Percentiles rank a stretch among this genome's conserved stretches.
These are phyloP conservation scores for Trypanosoma grayi DNA, from an alignment of 208 protist species.

Conservation along the genomic window DNA sequence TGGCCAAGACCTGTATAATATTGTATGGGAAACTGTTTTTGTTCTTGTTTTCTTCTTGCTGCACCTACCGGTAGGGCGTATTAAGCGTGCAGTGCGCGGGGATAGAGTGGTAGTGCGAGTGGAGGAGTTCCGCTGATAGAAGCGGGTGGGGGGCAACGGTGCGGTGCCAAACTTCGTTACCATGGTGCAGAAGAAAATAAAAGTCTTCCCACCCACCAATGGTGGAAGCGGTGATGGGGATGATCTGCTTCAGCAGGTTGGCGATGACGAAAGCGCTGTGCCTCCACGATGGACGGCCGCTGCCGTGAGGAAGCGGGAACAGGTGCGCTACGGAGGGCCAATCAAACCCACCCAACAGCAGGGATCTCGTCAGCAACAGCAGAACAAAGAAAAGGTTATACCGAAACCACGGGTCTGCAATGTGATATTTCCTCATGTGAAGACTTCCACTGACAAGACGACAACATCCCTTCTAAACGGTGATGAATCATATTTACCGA, in stretches of 20 bases:
- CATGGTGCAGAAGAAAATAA: too few species aligned
- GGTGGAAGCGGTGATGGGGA: too few species aligned
- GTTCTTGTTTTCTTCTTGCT: constrained; percentile 10
- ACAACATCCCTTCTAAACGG: background rate
- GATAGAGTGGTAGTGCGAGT: background rate
- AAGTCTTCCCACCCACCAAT: background rate
- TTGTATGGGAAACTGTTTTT: too few species aligned
- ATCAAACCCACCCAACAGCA: too few species aligned
- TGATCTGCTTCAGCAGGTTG: too few species aligned
- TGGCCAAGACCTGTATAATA: too few species aligned
- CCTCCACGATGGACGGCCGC: too few species aligned
- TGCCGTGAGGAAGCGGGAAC: too few species aligned
- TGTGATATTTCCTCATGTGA: constrained; percentile 1
- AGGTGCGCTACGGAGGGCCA: too few species aligned
- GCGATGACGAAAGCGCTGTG: too few species aligned
- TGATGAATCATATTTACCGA: background rate
- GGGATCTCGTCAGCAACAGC: background rate
- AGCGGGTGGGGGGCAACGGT: background rate
- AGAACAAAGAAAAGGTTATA: background rate
- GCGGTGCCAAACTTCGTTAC: too few species aligned
- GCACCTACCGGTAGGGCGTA: background rate
- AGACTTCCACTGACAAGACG: background rate
- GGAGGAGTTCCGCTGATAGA: background rate
- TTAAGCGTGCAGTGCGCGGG: background rate
- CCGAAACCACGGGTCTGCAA: background rate